A percentile compares a stretch with the other conserved stretches of the same genome.
These are phyloP conservation scores for Hymenoscyphus fraxineus DNA, from an alignment of 2,329 filamentous ascomycete species.

Conservation along the genomic window DNA sequence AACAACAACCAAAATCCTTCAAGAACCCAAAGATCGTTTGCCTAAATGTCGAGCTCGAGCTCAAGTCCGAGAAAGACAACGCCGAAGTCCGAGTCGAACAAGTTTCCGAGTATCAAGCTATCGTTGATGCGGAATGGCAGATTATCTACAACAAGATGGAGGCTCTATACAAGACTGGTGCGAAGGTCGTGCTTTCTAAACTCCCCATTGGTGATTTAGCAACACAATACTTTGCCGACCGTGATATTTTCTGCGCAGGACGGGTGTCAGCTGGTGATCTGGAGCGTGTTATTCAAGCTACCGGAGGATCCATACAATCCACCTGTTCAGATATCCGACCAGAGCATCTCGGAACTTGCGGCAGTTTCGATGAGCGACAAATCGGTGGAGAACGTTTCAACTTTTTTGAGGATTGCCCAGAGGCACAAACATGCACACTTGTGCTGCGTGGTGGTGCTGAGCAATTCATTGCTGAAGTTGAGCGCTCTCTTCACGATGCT, in stretches of 20 bases:
- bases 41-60: constrained; percentile 93
- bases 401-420: constrained; percentile 94
- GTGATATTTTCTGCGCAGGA: constrained; percentile 96
- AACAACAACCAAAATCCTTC: constrained; percentile 97
- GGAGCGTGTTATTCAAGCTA: constrained; percentile 93
- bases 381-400: constrained; percentile 98
- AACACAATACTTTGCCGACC: constrained; percentile 96
- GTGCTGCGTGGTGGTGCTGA: constrained; percentile 93
- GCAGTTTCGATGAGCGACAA: constrained; percentile 88
- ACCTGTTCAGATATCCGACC: constrained; percentile 93
- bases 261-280: constrained; percentile 89
- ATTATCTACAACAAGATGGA: constrained; percentile 99
- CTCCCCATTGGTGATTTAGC: constrained; percentile 95
- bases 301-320: constrained; percentile 86
- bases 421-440: constrained; percentile 94
- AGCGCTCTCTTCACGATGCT: constrained; percentile 94
- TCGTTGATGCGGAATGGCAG: constrained; percentile 98
- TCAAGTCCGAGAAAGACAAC: constrained; percentile 99
- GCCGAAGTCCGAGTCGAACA: constrained; percentile 97
- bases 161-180: constrained; percentile 86
- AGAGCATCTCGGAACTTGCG: constrained; percentile 88
- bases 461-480: constrained; percentile 98
- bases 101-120: constrained; percentile 98
- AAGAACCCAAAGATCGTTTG: constrained; percentile 93
- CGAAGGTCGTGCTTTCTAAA: constrained; percentile 96